Conservation (phyloP, 257 asterid genomes). For the Lycium barbarum region DNA sequence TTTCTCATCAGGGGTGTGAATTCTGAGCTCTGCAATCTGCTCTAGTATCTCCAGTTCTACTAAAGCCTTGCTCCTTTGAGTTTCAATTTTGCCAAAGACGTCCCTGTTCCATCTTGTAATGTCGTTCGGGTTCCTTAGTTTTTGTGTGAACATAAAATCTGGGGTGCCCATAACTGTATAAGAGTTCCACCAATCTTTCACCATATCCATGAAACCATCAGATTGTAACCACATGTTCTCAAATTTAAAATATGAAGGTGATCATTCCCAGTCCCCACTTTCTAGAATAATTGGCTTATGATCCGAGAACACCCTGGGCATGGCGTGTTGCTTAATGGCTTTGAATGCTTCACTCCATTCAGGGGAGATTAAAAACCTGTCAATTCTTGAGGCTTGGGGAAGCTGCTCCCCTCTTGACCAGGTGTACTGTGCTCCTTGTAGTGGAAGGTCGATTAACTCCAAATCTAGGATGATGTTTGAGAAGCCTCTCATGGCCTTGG, state of each 20-base stretch:
- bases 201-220: not conserved
- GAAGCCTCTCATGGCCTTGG: not conserved
- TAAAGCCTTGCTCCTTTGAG: no score
- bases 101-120: not conserved
- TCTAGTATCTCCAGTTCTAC: no score
- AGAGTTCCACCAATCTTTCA: no score
- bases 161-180: not conserved
- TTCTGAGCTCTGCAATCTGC: no score
- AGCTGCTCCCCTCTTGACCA: not conserved
- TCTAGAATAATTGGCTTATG: not conserved
- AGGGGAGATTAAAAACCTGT: not conserved
- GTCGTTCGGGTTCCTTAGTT: not conserved
- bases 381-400: not conserved
- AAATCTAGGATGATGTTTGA: not conserved
- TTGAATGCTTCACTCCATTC: no score
- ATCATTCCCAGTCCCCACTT: not conserved
- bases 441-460: not conserved
- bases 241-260: not conserved
- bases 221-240: not conserved
- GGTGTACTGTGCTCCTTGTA: not conserved
- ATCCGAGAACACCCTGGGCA: not conserved
- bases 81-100: not conserved
- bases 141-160: not conserved
- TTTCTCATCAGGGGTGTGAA: no score
- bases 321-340: no score